These are phyloP conservation scores for Conticribra weissflogii DNA, from an alignment of 108 stramenopile genomes.

Conservation along the genomic window DNA sequence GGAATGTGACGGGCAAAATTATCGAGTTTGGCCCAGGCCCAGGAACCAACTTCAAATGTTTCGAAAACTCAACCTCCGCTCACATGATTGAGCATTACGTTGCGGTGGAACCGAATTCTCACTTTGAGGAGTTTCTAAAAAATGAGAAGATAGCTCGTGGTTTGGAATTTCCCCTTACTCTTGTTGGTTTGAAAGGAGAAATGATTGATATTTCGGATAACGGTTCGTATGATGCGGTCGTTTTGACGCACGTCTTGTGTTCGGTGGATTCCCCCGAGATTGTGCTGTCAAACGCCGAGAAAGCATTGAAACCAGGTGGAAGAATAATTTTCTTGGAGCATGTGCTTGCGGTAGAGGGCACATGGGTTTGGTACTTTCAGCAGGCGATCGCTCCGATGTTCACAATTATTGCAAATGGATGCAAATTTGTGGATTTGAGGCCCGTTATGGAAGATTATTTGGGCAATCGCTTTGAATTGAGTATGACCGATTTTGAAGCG, in stretches of 20 bases:
- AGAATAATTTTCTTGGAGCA: constrained; percentile 63
- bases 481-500: constrained; percentile 27
- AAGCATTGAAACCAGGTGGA: constrained; percentile 68
- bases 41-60: constrained; percentile 61
- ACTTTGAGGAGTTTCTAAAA: constrained; percentile 44
- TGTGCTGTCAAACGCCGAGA: constrained; percentile 58
- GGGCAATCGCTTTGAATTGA: constrained; percentile 16
- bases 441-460: constrained; percentile 18
- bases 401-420: constrained; percentile 55
- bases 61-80: constrained; percentile 21
- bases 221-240: constrained; percentile 46
- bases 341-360: constrained; percentile 34
- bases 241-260: constrained; percentile 60
- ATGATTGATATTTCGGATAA: constrained; percentile 29
- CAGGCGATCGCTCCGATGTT: constrained; percentile 42
- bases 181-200: constrained; percentile 47
- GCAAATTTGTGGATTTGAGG: constrained; percentile 39
- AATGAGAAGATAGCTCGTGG: constrained; percentile 31
- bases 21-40: constrained; percentile 63
- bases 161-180: constrained; percentile 41
- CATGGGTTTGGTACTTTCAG: constrained; percentile 28
- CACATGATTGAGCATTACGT: constrained; percentile 45
- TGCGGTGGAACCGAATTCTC: constrained; percentile 56
- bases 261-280: constrained; percentile 40
- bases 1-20: constrained; percentile 26